These are phyloP conservation scores for Colletotrichum neosansevieriae DNA, from an alignment of 2,329 filamentous ascomycete species.

Conservation along the genomic window DNA sequence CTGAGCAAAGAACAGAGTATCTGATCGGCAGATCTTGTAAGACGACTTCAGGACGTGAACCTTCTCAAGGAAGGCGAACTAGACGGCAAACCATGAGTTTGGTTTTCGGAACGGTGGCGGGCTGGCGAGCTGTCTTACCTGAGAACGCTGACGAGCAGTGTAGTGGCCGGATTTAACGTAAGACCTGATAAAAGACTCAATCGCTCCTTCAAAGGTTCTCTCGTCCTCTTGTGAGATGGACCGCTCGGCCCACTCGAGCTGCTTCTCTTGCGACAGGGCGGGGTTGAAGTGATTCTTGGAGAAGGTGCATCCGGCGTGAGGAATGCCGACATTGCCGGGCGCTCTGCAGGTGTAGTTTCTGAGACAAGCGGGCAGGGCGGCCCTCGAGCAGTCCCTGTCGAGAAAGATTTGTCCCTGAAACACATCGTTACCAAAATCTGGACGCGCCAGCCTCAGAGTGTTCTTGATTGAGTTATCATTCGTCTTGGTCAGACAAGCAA, in stretches of 20 bases:
- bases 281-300: background rate
- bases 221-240: background rate
- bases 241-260: background rate
- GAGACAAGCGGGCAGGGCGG: background rate
- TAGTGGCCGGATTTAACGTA: constrained; percentile 7
- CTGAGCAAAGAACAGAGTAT: constrained; percentile 40
- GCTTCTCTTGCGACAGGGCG: background rate
- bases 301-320: background rate
- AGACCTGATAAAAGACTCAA: background rate
- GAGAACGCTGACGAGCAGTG: background rate
- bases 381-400: background rate
- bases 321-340: background rate
- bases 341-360: background rate
- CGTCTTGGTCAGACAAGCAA: background rate
- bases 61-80: constrained; percentile 42
- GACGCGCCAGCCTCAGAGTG: background rate
- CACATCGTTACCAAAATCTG: background rate
- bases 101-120: background rate
- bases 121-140: background rate
- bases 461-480: background rate
- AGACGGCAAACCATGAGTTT: background rate
- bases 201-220: background rate
- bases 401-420: background rate
- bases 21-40: constrained; percentile 62
- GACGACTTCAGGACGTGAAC: constrained; percentile 62